Conservation (phyloP, 1,284 basidiomycete species). For the Chiua sp. region DNA sequence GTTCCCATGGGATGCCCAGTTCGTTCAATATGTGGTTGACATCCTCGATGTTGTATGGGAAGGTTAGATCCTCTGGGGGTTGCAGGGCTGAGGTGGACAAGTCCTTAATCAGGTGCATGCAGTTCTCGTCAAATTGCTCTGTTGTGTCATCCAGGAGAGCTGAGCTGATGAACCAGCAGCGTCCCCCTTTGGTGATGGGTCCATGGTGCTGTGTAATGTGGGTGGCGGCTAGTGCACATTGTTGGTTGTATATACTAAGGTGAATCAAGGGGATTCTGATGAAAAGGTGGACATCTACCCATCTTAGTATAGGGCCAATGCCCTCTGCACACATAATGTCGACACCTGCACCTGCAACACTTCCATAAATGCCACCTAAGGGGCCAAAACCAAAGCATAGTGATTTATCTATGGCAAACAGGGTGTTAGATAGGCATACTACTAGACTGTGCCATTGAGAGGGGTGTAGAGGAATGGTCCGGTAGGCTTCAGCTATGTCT, state of each 20-base stretch:
- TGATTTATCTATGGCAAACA: neutral
- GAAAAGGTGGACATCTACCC: slow-evolving; percentile 50
- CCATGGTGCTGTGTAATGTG: neutral
- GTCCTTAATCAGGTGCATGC: neutral
- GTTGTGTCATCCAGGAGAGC: neutral
- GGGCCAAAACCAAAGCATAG: neutral
- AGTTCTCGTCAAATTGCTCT: slow-evolving; percentile 8
- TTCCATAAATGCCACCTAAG: too few relatives aligned
- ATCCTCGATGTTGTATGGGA: neutral
- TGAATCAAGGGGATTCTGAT: slow-evolving; percentile 23
- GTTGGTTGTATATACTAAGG: neutral
- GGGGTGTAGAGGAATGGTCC: neutral
- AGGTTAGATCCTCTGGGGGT: rapidly evolving
- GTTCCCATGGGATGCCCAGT: neutral
- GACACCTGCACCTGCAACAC: neutral
- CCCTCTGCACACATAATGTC: neutral
- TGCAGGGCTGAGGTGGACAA: neutral
- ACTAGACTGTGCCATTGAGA: slow-evolving; percentile 4
- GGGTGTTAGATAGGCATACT: neutral
- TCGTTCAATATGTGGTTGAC: neutral
- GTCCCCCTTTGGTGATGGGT: neutral
- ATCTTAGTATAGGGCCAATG: slow-evolving; percentile 24
- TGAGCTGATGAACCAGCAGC: neutral
- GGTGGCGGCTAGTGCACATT: too few relatives aligned
- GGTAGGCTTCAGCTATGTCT: slow-evolving; percentile 9